phyloP scores from a whole-genome alignment of 139 green algal species.

The Chlamydomonas urium region DNA sequence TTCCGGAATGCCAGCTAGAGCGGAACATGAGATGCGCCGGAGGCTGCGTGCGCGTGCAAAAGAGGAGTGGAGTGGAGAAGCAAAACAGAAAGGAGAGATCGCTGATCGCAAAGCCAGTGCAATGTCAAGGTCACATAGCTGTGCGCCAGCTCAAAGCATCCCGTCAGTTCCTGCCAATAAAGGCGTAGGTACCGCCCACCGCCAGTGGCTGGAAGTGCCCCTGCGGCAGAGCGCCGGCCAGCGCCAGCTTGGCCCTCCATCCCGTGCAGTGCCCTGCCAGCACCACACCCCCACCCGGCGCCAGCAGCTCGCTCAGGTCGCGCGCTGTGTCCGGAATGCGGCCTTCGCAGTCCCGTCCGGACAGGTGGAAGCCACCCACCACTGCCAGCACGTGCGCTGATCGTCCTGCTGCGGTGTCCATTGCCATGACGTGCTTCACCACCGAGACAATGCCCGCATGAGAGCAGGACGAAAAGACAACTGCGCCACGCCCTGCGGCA shows the following conservation, averaged over 20 bases:
- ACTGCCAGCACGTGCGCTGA: not conserved
- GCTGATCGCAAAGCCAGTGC: no score
- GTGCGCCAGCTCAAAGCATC: no score
- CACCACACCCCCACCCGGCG: conserved; percentile 16
- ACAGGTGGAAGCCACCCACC: conserved; percentile 38
- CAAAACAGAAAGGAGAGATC: no score
- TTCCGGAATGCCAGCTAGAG: no score
- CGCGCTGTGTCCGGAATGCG: conserved; percentile 24
- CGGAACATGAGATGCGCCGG: no score
- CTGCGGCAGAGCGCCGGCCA: conserved; percentile 12
- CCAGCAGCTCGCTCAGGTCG: conserved; percentile 19
- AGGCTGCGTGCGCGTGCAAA: no score
- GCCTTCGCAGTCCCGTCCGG: conserved; percentile 5
- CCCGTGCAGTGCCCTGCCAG: conserved; percentile 38
- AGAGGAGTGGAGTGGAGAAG: no score
- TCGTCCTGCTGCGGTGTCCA: not conserved
- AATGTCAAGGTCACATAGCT: no score
- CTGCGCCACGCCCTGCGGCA: conserved; percentile 24
- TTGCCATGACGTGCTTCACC: conserved; percentile 5
- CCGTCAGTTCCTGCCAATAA: conserved; percentile 5
- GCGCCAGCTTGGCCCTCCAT: conserved; percentile 29
- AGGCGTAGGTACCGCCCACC: conserved; percentile 23
- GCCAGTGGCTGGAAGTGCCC: conserved; percentile 12
- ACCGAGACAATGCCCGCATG: conserved; percentile 47
- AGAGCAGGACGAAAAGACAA: conserved; percentile 40